Evolutionary conservation across 139 green algal species (phyloP).

Genomic region (Asterochloris erici): DNA sequence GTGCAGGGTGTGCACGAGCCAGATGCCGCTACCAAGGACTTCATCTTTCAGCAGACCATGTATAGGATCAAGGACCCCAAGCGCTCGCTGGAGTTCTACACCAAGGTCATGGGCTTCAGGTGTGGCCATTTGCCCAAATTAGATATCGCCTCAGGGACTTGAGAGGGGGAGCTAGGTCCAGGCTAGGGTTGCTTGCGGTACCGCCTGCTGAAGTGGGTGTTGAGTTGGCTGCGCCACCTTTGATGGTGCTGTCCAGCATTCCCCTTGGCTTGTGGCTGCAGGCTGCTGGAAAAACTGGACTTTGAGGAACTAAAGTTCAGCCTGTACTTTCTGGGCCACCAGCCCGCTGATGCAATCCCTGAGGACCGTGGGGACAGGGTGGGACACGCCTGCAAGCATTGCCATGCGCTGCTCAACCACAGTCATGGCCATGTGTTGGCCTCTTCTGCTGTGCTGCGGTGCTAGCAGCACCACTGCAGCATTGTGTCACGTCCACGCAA

Average conservation of each 20-base stretch:
- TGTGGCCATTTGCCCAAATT: not conserved
- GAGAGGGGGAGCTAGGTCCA: not conserved
- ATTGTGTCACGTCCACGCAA: too few species aligned
- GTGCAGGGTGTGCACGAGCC: conserved; percentile 22
- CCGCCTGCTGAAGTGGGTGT: not conserved
- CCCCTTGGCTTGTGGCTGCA: conserved; percentile 11
- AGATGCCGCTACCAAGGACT: conserved; percentile 57
- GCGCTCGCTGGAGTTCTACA: conserved; percentile 85
- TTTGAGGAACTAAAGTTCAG: conserved; percentile 78
- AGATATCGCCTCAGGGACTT: not conserved
- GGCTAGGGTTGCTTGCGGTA: not conserved
- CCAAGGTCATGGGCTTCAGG: conserved; percentile 72
- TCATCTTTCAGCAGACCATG: conserved; percentile 86
- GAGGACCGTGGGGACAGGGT: conserved; percentile 54
- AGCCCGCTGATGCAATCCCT: conserved; percentile 45
- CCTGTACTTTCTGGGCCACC: conserved; percentile 83
- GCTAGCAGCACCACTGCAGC: too few species aligned
- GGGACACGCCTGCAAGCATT: not conserved
- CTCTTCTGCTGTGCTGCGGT: not conserved
- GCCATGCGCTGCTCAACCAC: not conserved
- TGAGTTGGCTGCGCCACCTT: not conserved
- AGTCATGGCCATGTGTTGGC: not conserved
- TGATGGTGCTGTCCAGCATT: too few species aligned
- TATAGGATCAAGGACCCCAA: conserved; percentile 76
- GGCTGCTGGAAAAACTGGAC: conserved; percentile 69